Evolutionary conservation across 2,329 filamentous ascomycete species (phyloP).

Genomic region (Blastomyces percursus): DNA sequence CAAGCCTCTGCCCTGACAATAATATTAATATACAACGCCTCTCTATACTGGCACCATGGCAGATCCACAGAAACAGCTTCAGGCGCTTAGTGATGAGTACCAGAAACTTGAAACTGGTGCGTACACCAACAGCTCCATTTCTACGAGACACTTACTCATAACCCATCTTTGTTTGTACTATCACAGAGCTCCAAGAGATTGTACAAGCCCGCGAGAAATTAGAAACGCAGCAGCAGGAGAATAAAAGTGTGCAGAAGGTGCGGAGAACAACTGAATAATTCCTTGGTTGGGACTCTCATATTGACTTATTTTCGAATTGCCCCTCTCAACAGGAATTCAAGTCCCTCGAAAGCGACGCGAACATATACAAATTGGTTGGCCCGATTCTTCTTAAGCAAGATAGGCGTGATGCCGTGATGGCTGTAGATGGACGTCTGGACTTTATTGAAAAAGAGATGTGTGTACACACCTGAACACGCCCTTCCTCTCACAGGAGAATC

Average conservation of each 20-base stretch:
- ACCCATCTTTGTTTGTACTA: neutral
- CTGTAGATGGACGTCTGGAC: conserved; percentile 79
- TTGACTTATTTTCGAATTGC: neutral
- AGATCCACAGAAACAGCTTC: conserved; percentile 64
- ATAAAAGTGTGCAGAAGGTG: conserved; percentile 73
- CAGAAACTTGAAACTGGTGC: conserved; percentile 74
- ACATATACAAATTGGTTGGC: conserved; percentile 91
- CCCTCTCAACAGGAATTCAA: conserved; percentile 60
- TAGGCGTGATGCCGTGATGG: conserved; percentile 75
- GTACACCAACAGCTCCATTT: conserved; percentile 10
- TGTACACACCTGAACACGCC: conserved; percentile 23
- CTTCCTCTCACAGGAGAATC: neutral
- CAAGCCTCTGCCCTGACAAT: neutral
- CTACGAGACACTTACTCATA: neutral
- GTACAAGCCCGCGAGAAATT: conserved; percentile 79
- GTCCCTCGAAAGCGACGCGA: conserved; percentile 65
- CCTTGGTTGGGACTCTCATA: neutral
- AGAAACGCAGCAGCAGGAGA: conserved; percentile 87
- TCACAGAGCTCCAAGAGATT: conserved; percentile 62
- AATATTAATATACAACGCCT: neutral
- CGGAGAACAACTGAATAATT: conserved; percentile 9
- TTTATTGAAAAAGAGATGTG: conserved; percentile 94
- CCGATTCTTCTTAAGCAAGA: conserved; percentile 93
- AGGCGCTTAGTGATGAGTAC: conserved; percentile 76
- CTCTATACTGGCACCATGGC: conserved; percentile 43